A percentile compares a stretch with the other conserved stretches of the same genome.
Evolutionary conservation across 345 rosid genomes (phyloP).

Genomic region (Anastatica hierochuntica): DNA sequence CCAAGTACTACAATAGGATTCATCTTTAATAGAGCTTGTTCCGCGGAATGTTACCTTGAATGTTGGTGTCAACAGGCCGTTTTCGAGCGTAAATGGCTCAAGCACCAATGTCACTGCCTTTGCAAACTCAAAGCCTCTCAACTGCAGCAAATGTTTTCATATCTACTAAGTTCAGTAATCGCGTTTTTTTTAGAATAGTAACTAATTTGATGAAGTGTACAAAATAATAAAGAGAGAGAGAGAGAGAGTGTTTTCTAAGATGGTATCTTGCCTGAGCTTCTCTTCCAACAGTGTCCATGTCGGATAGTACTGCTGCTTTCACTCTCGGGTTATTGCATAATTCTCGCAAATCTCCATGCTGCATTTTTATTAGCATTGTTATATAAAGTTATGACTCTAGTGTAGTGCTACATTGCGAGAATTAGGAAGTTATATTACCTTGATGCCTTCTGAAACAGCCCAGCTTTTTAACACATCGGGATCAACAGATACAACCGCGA

Average conservation of each 20-base stretch:
- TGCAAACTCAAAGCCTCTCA: slow-evolving; percentile 87
- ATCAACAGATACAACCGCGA: slow-evolving; percentile 81
- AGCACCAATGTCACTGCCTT: slow-evolving; percentile 80
- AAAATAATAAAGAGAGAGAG: too few relatives aligned
- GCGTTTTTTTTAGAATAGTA: too few relatives aligned
- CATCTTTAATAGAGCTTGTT: too few relatives aligned
- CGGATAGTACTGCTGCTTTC: slow-evolving; percentile 66
- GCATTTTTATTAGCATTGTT: slow-evolving; percentile 6
- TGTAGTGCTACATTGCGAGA: not conserved
- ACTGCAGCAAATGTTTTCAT: slow-evolving; percentile 17
- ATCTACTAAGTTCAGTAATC: too few relatives aligned
- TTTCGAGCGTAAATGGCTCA: slow-evolving; percentile 77
- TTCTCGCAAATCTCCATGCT: slow-evolving; percentile 53
- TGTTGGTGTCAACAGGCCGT: slow-evolving; percentile 87
- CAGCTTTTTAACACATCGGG: slow-evolving; percentile 68
- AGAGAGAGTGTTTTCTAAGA: slow-evolving; percentile 7
- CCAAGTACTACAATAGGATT: too few relatives aligned
- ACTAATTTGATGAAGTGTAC: too few relatives aligned
- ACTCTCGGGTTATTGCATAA: slow-evolving; percentile 66
- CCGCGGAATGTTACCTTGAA: slow-evolving; percentile 69
- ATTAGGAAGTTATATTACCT: slow-evolving; percentile 38
- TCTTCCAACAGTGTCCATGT: slow-evolving; percentile 74
- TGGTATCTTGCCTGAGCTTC: slow-evolving; percentile 78
- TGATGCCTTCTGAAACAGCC: slow-evolving; percentile 79
- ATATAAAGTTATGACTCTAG: not conserved